phyloP scores from a whole-genome alignment of 352 stramenopile genomes.

The Phytophthora hybrid region DNA sequence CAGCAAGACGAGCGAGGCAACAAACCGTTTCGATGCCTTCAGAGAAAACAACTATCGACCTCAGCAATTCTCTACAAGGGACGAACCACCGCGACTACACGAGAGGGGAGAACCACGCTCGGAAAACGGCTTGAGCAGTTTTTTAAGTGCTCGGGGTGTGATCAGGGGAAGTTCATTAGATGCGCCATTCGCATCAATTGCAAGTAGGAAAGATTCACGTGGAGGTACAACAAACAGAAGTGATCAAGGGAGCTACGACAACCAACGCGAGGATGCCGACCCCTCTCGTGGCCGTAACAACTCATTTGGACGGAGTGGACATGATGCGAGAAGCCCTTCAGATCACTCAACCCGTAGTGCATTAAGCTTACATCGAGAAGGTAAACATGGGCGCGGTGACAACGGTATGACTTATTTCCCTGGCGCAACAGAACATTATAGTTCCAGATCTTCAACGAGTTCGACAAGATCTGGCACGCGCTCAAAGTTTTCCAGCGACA shows the following conservation, averaged over 20 bases:
- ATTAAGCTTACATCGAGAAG: neutral
- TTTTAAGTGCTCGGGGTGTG: constrained; percentile 12
- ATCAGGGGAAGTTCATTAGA: constrained; percentile 3
- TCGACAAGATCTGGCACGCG: neutral
- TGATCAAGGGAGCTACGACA: constrained; percentile 18
- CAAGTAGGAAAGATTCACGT: neutral
- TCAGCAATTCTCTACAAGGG: neutral
- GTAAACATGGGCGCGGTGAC: neutral
- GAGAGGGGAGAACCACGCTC: constrained; percentile 1
- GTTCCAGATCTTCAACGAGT: neutral
- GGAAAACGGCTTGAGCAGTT: constrained; percentile 4
- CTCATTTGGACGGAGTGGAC: neutral
- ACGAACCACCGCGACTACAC: neutral
- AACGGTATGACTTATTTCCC: neutral
- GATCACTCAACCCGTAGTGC: neutral
- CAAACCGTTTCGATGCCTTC: too few relatives aligned
- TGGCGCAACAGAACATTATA: neutral
- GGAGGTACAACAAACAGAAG: constrained; percentile 2
- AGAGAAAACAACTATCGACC: too few relatives aligned
- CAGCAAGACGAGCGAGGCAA: too few relatives aligned
- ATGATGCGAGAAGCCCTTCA: neutral
- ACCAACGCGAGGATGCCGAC: constrained; percentile 22
- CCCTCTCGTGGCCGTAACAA: neutral
- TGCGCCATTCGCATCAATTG: constrained; percentile 9
- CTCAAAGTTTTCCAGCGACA: neutral